A percentile compares a stretch with the other conserved stretches of the same genome.
Evolutionary conservation across 164 flowering plant species (phyloP).

Genomic region (Litsea cubeba): DNA sequence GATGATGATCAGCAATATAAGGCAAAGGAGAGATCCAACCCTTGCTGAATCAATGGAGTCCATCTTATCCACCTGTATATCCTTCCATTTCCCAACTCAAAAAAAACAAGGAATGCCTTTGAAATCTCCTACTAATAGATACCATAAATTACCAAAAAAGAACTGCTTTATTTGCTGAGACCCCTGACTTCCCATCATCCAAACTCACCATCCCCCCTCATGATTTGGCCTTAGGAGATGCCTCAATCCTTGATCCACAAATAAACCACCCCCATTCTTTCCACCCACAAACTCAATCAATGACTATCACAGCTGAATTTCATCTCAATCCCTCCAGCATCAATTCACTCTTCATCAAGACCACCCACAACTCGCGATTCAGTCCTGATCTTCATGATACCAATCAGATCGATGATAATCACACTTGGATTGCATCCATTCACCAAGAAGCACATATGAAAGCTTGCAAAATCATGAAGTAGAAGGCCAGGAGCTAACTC

Average conservation of each 20-base stretch:
- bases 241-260: not conserved
- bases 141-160: not conserved
- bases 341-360: not conserved
- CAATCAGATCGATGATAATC: not conserved
- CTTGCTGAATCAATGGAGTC: slow-evolving; percentile 22
- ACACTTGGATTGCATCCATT: not conserved
- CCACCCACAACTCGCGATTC: not conserved
- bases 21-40: slow-evolving; percentile 24
- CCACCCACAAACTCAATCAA: not conserved
- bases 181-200: not conserved
- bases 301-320: not conserved
- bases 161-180: not conserved
- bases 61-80: slow-evolving; percentile 36
- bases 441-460: not conserved
- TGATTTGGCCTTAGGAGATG: not conserved
- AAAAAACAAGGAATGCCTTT: not conserved
- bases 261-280: not conserved
- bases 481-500: no score
- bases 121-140: not conserved
- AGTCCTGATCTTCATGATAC: not conserved
- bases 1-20: slow-evolving; percentile 18
- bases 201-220: slow-evolving; percentile 1
- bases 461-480: not conserved
- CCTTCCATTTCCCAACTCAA: slow-evolving; percentile 32
- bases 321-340: not conserved